Percentiles rank a stretch among this genome's conserved stretches.
Conservation (phyloP, 2,329 filamentous ascomycete genomes). For the Davidsoniella eucalypti region DNA sequence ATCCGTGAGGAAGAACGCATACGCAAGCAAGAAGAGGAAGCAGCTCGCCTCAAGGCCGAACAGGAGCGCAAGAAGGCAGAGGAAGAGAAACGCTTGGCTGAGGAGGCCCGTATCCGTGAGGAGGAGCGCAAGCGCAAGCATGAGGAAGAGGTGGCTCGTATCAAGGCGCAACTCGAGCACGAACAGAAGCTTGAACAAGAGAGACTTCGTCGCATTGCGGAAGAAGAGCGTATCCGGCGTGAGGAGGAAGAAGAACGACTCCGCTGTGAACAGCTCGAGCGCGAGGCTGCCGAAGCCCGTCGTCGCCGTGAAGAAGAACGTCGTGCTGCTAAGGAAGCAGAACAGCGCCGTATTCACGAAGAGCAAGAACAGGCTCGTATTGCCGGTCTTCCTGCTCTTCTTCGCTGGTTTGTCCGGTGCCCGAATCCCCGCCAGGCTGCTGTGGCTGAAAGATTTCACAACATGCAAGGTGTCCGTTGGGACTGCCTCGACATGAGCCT, state of each 20-base stretch:
- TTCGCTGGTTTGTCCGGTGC: slow-evolving; percentile 42
- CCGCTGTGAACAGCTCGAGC: slow-evolving; percentile 28
- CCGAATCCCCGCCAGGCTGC: slow-evolving; percentile 33
- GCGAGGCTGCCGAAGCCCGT: slow-evolving; percentile 34
- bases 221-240: slow-evolving; percentile 24
- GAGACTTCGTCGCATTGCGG: slow-evolving; percentile 21
- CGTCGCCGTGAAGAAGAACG: slow-evolving; percentile 33
- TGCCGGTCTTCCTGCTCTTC: slow-evolving; percentile 39
- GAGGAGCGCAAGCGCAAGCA: slow-evolving; percentile 16
- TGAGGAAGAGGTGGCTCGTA: slow-evolving; percentile 16
- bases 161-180: slow-evolving; percentile 23
- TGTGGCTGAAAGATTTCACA: slow-evolving; percentile 37
- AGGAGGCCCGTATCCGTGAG: slow-evolving; percentile 16
- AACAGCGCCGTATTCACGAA: slow-evolving; percentile 32
- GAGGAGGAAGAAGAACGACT: slow-evolving; percentile 31
- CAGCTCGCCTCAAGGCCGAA: slow-evolving; percentile 22
- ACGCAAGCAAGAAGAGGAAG: slow-evolving; percentile 22
- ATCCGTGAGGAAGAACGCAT: slow-evolving; percentile 20
- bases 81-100: slow-evolving; percentile 17
- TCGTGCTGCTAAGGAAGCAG: slow-evolving; percentile 33
- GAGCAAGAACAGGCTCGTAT: slow-evolving; percentile 39
- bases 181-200: slow-evolving; percentile 24
- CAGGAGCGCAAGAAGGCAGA: slow-evolving; percentile 24
- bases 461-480: slow-evolving; percentile 44
- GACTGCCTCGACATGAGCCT: slow-evolving; percentile 42